A percentile compares a stretch with the other conserved stretches of the same genome.
Conservation (phyloP, 202 grass and related monocot genomes). For the Setaria italica region DNA sequence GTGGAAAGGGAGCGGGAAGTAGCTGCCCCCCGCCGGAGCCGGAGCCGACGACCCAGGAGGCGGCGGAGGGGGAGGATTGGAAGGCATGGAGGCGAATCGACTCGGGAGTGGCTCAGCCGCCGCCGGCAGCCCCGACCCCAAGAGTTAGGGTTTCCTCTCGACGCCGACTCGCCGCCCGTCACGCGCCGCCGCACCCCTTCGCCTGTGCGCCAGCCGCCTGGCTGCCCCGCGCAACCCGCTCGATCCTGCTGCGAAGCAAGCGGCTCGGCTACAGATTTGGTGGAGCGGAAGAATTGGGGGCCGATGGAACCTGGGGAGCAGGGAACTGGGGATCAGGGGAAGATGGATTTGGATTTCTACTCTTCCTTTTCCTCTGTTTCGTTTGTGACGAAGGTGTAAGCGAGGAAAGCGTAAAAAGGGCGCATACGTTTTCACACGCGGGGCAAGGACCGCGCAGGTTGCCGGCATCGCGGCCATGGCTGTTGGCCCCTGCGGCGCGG, state of each 20-base stretch:
- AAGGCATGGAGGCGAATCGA: slow-evolving; percentile 5
- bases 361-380: background rate
- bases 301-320: background rate
- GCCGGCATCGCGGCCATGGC: no score
- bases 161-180: background rate
- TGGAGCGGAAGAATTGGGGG: background rate
- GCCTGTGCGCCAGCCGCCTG: background rate
- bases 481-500: no score
- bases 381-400: background rate
- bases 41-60: slow-evolving; percentile 49
- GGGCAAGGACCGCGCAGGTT: no score
- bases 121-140: background rate
- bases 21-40: slow-evolving; percentile 42
- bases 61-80: slow-evolving; percentile 45
- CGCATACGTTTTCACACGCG: no score
- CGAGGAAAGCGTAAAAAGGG: background rate
- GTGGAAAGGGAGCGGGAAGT: slow-evolving; percentile 98
- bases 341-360: background rate
- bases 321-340: no score
- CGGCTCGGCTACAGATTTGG: background rate
- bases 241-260: background rate
- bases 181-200: background rate
- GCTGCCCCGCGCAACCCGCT: background rate
- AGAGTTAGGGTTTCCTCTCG: background rate
- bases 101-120: background rate